phyloP scores from a whole-genome alignment of 2,329 filamentous ascomycete genomes.

The Aspergillus tanneri region DNA sequence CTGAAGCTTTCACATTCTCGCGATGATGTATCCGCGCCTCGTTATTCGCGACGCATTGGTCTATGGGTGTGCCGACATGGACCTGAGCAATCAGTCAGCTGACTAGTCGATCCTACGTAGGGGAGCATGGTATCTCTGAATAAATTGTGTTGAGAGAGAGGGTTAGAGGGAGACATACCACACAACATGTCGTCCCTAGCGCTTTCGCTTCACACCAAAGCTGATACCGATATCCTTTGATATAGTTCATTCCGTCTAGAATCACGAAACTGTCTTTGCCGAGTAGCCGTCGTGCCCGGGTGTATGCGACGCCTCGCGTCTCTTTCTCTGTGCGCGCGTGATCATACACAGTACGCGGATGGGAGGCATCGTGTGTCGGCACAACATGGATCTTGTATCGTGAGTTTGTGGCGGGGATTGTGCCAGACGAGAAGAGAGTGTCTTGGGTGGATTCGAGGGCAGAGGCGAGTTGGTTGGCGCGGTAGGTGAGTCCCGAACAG shows the following conservation, averaged over 20 bases:
- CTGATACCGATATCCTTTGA: constrained; percentile 67
- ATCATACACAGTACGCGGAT: constrained; percentile 55
- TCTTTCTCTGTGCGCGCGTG: constrained; percentile 61
- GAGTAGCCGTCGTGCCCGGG: constrained; percentile 60
- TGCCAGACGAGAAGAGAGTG: constrained; percentile 39
- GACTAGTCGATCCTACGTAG: not conserved
- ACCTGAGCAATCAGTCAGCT: constrained; percentile 39
- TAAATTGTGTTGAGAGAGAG: not conserved
- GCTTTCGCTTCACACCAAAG: constrained; percentile 67
- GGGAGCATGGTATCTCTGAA: not conserved
- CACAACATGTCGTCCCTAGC: constrained; percentile 60
- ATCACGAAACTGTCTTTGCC: constrained; percentile 61
- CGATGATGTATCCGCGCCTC: constrained; percentile 33
- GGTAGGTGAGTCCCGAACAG: constrained; percentile 62
- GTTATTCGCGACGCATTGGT: constrained; percentile 58
- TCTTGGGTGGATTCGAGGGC: constrained; percentile 51
- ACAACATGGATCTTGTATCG: constrained; percentile 45
- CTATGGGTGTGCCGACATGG: constrained; percentile 58
- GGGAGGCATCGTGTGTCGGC: constrained; percentile 40
- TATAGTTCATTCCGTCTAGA: constrained; percentile 65
- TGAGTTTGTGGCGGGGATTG: constrained; percentile 42
- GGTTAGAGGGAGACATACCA: constrained; percentile 45
- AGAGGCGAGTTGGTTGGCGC: constrained; percentile 57
- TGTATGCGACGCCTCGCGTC: constrained; percentile 61
- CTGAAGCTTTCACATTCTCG: not conserved